phyloP scores from a whole-genome alignment of 768 basidiomycete genomes.

The Naematelia encephala region DNA sequence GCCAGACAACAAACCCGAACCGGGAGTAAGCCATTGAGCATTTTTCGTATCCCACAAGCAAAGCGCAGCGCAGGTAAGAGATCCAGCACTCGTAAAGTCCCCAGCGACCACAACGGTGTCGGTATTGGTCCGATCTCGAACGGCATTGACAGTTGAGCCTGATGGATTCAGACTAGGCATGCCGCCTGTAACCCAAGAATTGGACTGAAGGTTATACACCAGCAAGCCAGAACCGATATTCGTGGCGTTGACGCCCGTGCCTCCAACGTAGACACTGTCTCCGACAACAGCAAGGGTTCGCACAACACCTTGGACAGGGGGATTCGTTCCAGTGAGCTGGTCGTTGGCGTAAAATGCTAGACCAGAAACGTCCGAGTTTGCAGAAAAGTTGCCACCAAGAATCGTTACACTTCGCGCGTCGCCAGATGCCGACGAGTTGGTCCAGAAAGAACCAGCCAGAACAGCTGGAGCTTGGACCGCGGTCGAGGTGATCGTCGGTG shows the following conservation, averaged over 20 bases:
- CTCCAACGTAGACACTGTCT: slow-evolving; percentile 74
- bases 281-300: slow-evolving; percentile 68
- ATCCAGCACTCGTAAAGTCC: slow-evolving; percentile 76
- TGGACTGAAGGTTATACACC: slow-evolving; percentile 68
- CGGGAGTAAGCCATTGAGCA: slow-evolving; percentile 78
- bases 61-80: slow-evolving; percentile 68
- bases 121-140: slow-evolving; percentile 63
- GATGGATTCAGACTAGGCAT: slow-evolving; percentile 61
- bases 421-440: slow-evolving; percentile 63
- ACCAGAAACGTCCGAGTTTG: slow-evolving; percentile 57
- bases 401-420: slow-evolving; percentile 60
- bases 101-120: slow-evolving; percentile 77
- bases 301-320: slow-evolving; percentile 73
- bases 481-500: slow-evolving; percentile 59
- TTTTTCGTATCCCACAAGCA: slow-evolving; percentile 67
- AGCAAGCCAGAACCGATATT: slow-evolving; percentile 69
- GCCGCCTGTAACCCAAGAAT: slow-evolving; percentile 62
- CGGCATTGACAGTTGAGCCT: slow-evolving; percentile 65
- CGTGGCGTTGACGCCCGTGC: slow-evolving; percentile 54
- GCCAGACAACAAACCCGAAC: slow-evolving; percentile 69
- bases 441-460: slow-evolving; percentile 81
- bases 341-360: slow-evolving; percentile 67
- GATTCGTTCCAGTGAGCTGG: slow-evolving; percentile 59
- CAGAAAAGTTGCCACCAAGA: slow-evolving; percentile 84
- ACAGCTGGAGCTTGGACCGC: slow-evolving; percentile 72